Base-by-base conservation (phyloP, 192 early-diverging fungal genomes). In the Ambispora gerdemannii region DNA sequence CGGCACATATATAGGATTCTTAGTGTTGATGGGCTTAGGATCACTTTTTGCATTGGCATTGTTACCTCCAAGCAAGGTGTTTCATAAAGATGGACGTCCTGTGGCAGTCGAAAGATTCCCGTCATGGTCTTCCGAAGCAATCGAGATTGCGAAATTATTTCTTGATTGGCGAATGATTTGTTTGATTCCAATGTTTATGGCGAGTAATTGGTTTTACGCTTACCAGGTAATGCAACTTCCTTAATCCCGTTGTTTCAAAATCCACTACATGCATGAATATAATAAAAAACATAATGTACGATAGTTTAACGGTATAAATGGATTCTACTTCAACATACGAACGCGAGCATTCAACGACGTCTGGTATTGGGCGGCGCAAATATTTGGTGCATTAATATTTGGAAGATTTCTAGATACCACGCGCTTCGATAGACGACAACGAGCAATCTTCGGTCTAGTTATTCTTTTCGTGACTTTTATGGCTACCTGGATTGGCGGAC, bases 131-230 rank as follows among this genome's bases (percentile, higher is more conserved):
- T 79, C 74, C 70, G 88, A 86, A 72, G 72, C 70, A 24, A 32
- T 77, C 15, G 82, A 83, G 65, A 74, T 85, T 24, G 38, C 85
- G 20, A 79, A 75, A 59, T 76, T 90, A 50, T 89, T 91, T 75
- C 51, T 77, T 24, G 81, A 91, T 73, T 86, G 80, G 77, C 82
- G 82, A 65, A 88, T 91, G 77, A 34, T 92, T n/a, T 61, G 84
- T 36, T 81, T 93, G 25, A 77, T 86, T 30, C 91, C 91, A 43
- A 78, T 89, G 75, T 90, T 86, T 74, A 30, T 87, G 32, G 82
- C 85, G n/a, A 89, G 87, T 67, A 94, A 94, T 76, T 91, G 90
- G 86, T 90, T 88, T 81, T 92, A 91, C 77, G 82, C 87, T 1
- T 90, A 90, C 75, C 88, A 93, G 62, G 38, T 71, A 58, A 28